Base-by-base conservation (phyloP, 2,329 filamentous ascomycete species). In the Ophiostoma australiae region DNA sequence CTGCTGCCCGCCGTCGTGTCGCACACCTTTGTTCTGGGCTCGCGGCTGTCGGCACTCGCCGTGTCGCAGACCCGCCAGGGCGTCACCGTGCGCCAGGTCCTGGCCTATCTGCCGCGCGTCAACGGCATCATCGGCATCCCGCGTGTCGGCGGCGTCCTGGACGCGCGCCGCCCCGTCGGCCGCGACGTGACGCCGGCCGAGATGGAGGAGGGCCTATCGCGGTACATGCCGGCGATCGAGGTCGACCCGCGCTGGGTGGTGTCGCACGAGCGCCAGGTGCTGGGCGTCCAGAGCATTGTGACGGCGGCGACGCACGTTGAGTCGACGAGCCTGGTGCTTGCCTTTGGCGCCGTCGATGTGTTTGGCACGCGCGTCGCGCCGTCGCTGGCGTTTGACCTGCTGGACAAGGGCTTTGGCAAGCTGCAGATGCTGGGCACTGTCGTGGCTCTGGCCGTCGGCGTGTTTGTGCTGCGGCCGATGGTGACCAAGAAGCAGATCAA, bases 361-460 rank as follows among this genome's bases (percentile, higher is more conserved):
- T 99, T 96, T 75, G 93, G 91, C 17, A 94, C 93, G 0, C 85
- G 93, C 69, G 87, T 96, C 13, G 88, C 90, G n/a, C 95, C 95
- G 0, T 97, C 93, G 79, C 89, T 91, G 76, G 87, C 91, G 20
- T 99, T 99, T 79, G 95, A 99, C 81, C 88, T 98, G 61, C 82
- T 99, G 20, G 95, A 93, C 73, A 95, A 93, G 80, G 92, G 92
- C 2, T 99, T 99, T 80, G 95, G 94, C 78, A 97, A 97, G 83
- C 78, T 93, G 71, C 91, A 93, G 75, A 87, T 99, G 77, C 80
- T 97, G 52, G 84, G 87, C 20, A 99, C 95, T 0, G 93, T 99
- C 52, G 83, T 91, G 58, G 94, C 92, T 23, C 84, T 98, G 75
- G 87, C 87, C 66, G 84, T 87, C 55, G 93, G 93, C 66, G 94